These are phyloP conservation scores for Penicillium brevicompactum DNA, from an alignment of 2,329 filamentous ascomycete genomes.

Conservation along the genomic window DNA sequence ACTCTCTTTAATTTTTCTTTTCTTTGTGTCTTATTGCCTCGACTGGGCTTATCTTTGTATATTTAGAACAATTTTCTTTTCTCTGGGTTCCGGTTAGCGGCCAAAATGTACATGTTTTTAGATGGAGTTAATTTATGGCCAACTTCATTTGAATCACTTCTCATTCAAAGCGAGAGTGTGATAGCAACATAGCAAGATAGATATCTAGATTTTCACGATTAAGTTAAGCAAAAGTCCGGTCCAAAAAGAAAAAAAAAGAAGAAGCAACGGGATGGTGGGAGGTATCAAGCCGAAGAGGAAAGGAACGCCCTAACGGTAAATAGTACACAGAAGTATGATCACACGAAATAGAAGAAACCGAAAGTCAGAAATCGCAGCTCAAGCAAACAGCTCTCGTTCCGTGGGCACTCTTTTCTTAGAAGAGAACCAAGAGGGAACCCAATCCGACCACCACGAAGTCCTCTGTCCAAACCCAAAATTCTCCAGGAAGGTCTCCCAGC, in stretches of 20 bases:
- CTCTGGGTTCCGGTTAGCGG: conserved; percentile 2
- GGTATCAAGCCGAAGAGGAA: neutral
- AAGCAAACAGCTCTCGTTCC: conserved; percentile 25
- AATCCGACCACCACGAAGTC: conserved; percentile 2
- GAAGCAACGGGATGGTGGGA: neutral
- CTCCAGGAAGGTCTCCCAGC: conserved; percentile 5
- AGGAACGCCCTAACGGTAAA: neutral
- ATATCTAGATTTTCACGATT: neutral
- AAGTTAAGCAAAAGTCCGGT: too few species aligned
- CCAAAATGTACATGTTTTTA: conserved; percentile 5
- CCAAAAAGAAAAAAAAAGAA: neutral
- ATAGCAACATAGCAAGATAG: neutral
- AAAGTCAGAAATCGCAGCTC: neutral
- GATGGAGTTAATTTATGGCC: neutral
- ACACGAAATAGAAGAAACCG: neutral
- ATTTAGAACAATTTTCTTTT: neutral
- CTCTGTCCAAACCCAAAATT: conserved; percentile 2
- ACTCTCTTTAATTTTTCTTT: neutral
- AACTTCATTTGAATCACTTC: neutral
- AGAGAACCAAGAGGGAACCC: conserved; percentile 10
- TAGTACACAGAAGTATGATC: too few species aligned
- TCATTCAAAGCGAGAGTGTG: neutral
- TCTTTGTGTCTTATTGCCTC: conserved; percentile 1
- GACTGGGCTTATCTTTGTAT: neutral
- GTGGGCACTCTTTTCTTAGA: conserved; percentile 3